A percentile compares a stretch with the other conserved stretches of the same genome.
Conservation (phyloP, 78 protist species). For the Capsaspora owczarzaki region DNA sequence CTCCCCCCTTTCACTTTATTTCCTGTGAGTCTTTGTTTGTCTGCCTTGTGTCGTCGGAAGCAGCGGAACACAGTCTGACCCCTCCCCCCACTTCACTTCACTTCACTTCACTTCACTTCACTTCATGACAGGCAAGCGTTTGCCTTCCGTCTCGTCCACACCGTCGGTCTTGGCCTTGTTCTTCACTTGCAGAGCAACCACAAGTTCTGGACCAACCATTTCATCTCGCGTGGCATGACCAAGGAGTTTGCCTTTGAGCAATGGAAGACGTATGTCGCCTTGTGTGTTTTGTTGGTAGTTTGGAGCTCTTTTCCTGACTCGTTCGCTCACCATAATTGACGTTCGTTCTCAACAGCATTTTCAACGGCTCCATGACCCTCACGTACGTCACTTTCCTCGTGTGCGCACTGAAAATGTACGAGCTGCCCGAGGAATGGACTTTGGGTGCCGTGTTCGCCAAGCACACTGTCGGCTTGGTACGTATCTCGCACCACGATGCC, state of each 20-base stretch:
- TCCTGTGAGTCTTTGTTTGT: background rate
- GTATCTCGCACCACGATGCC: too few relatives aligned
- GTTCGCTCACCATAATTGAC: background rate
- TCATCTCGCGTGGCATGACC: conserved; percentile 10
- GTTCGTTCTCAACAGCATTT: conserved; percentile 15
- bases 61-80: too few relatives aligned
- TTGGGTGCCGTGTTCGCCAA: conserved; percentile 38
- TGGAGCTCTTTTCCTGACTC: background rate
- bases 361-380: conserved; percentile 42
- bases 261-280: conserved; percentile 48
- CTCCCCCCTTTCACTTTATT: too few relatives aligned
- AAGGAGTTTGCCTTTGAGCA: conserved; percentile 40
- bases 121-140: conserved; percentile 37
- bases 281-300: background rate
- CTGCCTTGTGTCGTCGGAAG: too few relatives aligned
- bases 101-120: too few relatives aligned
- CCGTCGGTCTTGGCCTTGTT: conserved; percentile 31
- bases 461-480: conserved; percentile 28
- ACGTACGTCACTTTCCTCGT: conserved; percentile 40
- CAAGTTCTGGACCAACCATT: conserved; percentile 43
- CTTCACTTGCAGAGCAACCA: conserved; percentile 21
- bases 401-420: conserved; percentile 27
- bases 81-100: too few relatives aligned
- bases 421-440: conserved; percentile 19
- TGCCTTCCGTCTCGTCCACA: conserved; percentile 40